A percentile compares a stretch with the other conserved stretches of the same genome.
Conservation (phyloP, 305 asterid species). For the Rubia peregrina region DNA sequence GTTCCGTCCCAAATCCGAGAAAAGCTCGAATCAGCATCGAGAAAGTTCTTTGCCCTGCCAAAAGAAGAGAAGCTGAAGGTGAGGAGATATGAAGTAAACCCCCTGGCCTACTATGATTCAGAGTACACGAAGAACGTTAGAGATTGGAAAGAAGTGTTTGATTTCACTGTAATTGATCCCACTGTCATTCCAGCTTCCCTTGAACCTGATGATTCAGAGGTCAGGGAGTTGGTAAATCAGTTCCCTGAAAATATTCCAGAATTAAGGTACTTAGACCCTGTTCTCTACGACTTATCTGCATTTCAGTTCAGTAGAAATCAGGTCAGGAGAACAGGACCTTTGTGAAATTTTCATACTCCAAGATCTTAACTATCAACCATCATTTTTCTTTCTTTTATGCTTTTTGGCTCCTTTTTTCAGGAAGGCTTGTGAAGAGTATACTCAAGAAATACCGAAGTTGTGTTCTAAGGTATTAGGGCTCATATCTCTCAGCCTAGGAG, state of each 20-base stretch:
- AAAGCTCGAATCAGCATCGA: constrained; percentile 36
- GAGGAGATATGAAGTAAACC: constrained; percentile 38
- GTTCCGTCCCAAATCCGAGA: constrained; percentile 34
- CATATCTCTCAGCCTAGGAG: constrained; percentile 50
- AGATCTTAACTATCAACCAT: background rate
- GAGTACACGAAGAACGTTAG: constrained; percentile 61
- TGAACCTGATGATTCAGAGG: constrained; percentile 39
- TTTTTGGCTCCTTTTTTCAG: constrained; percentile 22
- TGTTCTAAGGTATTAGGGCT: constrained; percentile 42
- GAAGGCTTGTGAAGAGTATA: constrained; percentile 50
- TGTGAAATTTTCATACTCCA: too few relatives aligned
- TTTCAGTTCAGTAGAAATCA: too few relatives aligned
- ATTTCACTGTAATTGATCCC: constrained; percentile 42
- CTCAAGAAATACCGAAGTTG: constrained; percentile 38
- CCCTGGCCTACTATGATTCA: constrained; percentile 50
- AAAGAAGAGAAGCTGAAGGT: constrained; percentile 55
- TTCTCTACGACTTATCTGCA: too few relatives aligned
- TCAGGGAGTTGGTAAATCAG: constrained; percentile 36
- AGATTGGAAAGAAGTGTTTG: constrained; percentile 78
- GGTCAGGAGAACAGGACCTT: too few relatives aligned
- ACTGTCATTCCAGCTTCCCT: constrained; percentile 41
- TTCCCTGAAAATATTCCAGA: constrained; percentile 60
- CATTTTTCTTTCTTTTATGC: background rate
- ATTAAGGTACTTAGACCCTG: constrained; percentile 30
- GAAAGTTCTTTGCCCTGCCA: constrained; percentile 40